Percentiles rank a stretch among this genome's conserved stretches.
Evolutionary conservation across 257 asterid genomes (phyloP).

Genomic region (Rehmannia glutinosa): DNA sequence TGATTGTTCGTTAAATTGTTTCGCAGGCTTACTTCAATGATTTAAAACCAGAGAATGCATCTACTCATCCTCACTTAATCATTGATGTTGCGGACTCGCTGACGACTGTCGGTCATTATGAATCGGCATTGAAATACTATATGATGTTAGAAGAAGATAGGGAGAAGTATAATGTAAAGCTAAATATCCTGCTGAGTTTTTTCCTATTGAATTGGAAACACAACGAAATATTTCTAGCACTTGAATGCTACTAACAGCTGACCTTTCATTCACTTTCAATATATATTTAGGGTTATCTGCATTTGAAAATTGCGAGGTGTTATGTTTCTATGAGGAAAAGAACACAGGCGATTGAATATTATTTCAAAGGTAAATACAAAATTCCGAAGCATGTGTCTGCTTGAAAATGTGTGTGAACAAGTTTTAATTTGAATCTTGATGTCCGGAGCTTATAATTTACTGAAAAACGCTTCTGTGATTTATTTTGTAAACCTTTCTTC

Average conservation of each 20-base stretch:
- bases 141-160: conserved; percentile 48
- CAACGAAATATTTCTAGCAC: background rate
- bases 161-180: conserved; percentile 35
- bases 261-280: conserved; percentile 18
- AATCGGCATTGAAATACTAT: conserved; percentile 62
- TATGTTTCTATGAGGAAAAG: conserved; percentile 39
- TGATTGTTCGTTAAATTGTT: conserved; percentile 23
- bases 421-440: background rate
- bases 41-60: conserved; percentile 36
- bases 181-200: background rate
- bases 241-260: background rate
- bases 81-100: conserved; percentile 63
- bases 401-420: background rate
- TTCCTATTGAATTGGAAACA: background rate
- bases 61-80: conserved; percentile 41
- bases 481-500: background rate
- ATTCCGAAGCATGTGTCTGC: conserved; percentile 10
- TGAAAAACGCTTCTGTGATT: conserved; percentile 4
- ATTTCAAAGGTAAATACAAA: conserved; percentile 43
- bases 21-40: conserved; percentile 47
- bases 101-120: conserved; percentile 46
- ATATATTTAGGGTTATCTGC: conserved; percentile 53
- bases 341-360: conserved; percentile 53
- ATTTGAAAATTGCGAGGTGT: conserved; percentile 68
- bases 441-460: background rate